Conservation (phyloP, 305 asterid species). For the Euphrasia arctica region DNA sequence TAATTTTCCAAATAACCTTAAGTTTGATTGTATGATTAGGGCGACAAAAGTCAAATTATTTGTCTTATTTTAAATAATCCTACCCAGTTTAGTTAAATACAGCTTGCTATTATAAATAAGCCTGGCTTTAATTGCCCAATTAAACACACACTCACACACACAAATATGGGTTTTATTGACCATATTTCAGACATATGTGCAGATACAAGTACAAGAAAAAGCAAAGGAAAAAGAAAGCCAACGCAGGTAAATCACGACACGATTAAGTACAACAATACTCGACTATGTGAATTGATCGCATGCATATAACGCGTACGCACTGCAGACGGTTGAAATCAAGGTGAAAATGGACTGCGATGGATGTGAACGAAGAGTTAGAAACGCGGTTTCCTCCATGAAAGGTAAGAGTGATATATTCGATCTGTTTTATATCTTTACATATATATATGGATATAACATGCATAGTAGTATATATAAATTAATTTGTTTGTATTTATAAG, state of each 20-base stretch:
- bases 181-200: slow-evolving; percentile 50
- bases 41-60: background rate
- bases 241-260: slow-evolving; percentile 45
- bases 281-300: background rate
- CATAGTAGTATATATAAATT: too few species aligned
- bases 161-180: slow-evolving; percentile 66
- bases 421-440: too few species aligned
- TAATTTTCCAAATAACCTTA: too few species aligned
- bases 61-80: background rate
- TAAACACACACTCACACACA: background rate
- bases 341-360: slow-evolving; percentile 88
- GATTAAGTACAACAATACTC: too few species aligned
- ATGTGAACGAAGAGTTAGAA: slow-evolving; percentile 57
- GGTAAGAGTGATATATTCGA: slow-evolving; percentile 29
- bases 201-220: slow-evolving; percentile 42
- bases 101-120: too few species aligned
- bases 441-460: too few species aligned
- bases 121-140: too few species aligned
- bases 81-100: background rate
- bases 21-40: background rate
- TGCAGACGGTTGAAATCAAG: slow-evolving; percentile 61
- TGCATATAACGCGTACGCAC: background rate
- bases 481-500: slow-evolving; percentile 22
- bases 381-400: slow-evolving; percentile 58
- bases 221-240: slow-evolving; percentile 57